Conservation (phyloP, 2,329 filamentous ascomycete species). For the Diplodia corticola region DNA sequence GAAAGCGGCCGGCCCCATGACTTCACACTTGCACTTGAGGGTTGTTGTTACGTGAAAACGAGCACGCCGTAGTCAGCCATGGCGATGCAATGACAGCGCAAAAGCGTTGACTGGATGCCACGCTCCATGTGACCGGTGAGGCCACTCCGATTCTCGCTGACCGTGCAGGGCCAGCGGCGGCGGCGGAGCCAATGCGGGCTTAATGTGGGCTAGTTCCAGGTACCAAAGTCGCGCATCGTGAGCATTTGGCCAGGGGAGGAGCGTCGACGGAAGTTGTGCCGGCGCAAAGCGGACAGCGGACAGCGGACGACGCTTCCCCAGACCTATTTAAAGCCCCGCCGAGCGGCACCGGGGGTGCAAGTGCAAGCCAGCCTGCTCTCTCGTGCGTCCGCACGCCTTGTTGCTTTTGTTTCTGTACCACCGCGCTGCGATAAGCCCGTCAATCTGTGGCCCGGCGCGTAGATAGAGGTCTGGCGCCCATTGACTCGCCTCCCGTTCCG, state of each 20-base stretch:
- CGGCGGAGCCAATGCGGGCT: constrained; percentile 13
- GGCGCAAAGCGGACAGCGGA: constrained; percentile 11
- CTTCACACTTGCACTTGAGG: constrained; percentile 7
- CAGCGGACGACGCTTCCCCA: not conserved
- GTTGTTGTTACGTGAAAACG: constrained; percentile 20
- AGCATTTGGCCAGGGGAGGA: constrained; percentile 2
- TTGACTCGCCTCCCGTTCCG: not conserved
- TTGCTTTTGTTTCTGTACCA: constrained; percentile 1
- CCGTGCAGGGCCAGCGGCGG: constrained; percentile 6
- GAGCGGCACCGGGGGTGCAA: not conserved
- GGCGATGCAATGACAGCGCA: constrained; percentile 19
- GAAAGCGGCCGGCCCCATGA: constrained; percentile 16
- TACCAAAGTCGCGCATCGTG: constrained; percentile 21
- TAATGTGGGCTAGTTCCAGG: constrained; percentile 18
- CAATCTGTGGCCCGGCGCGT: constrained; percentile 2
- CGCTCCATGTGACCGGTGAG: constrained; percentile 16
- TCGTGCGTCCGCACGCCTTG: not conserved
- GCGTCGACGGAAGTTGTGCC: not conserved
- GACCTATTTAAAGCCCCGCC: constrained; percentile 11
- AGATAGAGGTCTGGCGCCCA: constrained; percentile 18
- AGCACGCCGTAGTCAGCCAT: constrained; percentile 15
- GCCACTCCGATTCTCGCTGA: not conserved
- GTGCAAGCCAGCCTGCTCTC: not conserved
- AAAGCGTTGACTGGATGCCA: constrained; percentile 14
- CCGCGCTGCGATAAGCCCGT: constrained; percentile 13